Evolutionary conservation across 2,329 filamentous ascomycete species (phyloP).

Genomic region (Pseudogymnoascus sp.): DNA sequence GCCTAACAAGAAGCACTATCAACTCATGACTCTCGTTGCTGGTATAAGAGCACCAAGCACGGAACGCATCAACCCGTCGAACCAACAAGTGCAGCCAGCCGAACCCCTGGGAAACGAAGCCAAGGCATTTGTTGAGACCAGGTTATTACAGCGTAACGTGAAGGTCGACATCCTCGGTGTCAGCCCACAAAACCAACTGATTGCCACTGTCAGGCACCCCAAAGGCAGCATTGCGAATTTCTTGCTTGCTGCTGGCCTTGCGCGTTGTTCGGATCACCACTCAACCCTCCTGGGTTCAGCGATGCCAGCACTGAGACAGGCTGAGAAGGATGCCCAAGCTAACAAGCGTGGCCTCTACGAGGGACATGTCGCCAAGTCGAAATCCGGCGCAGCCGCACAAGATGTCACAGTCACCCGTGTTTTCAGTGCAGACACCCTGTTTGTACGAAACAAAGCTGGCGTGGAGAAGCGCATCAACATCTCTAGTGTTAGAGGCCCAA

Average conservation of each 20-base stretch:
- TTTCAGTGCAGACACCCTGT: slow-evolving; percentile 80
- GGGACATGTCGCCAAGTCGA: slow-evolving; percentile 62
- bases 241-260: slow-evolving; percentile 79
- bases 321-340: slow-evolving; percentile 77
- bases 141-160: slow-evolving; percentile 78
- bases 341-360: slow-evolving; percentile 73
- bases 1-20: slow-evolving; percentile 68
- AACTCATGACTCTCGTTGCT: slow-evolving; percentile 81
- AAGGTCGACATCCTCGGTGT: slow-evolving; percentile 76
- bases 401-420: slow-evolving; percentile 83
- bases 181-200: slow-evolving; percentile 84
- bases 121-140: slow-evolving; percentile 74
- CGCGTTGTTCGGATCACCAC: slow-evolving; percentile 91
- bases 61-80: slow-evolving; percentile 69
- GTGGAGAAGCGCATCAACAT: slow-evolving; percentile 83
- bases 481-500: slow-evolving; percentile 90
- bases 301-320: slow-evolving; percentile 77
- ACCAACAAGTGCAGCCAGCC: slow-evolving; percentile 61
- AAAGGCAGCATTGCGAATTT: slow-evolving; percentile 89
- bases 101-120: slow-evolving; percentile 89
- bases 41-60: slow-evolving; percentile 87
- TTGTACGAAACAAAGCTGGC: slow-evolving; percentile 76
- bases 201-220: slow-evolving; percentile 80
- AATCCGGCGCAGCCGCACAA: slow-evolving; percentile 51
- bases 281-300: slow-evolving; percentile 82